A percentile compares a stretch with the other conserved stretches of the same genome.
phyloP scores from a whole-genome alignment of 257 asterid species.

The Penstemon eatonii region DNA sequence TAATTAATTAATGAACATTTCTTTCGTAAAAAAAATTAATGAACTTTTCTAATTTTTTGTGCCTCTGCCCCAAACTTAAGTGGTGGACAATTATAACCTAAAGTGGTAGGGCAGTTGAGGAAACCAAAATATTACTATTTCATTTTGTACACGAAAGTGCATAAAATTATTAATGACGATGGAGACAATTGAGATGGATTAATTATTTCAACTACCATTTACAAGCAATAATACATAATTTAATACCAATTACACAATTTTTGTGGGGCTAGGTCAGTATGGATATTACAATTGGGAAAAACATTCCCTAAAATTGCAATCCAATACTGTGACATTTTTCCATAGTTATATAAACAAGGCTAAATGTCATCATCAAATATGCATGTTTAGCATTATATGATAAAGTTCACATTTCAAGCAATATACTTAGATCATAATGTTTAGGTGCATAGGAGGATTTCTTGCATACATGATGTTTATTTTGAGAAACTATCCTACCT shows the following conservation, averaged over 20 bases:
- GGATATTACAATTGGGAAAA: neutral
- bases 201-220: constrained; percentile 18
- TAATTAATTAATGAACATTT: too few relatives aligned
- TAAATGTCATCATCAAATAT: too few relatives aligned
- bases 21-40: neutral
- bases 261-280: neutral
- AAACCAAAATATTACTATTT: neutral
- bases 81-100: neutral
- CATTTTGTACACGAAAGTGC: neutral
- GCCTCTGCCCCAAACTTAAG: neutral
- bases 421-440: too few relatives aligned
- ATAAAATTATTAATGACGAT: constrained; percentile 6
- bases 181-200: constrained; percentile 33
- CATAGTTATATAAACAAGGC: too few relatives aligned
- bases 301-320: neutral
- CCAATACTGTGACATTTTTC: neutral
- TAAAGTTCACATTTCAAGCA: too few relatives aligned
- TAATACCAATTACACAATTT: neutral
- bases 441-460: too few relatives aligned
- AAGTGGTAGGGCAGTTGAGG: neutral
- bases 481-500: too few relatives aligned
- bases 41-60: neutral
- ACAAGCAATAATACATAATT: neutral
- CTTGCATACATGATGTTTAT: too few relatives aligned
- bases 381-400: too few relatives aligned